Evolutionary conservation across 257 asterid genomes (phyloP).

Genomic region (Gentiana straminea): DNA sequence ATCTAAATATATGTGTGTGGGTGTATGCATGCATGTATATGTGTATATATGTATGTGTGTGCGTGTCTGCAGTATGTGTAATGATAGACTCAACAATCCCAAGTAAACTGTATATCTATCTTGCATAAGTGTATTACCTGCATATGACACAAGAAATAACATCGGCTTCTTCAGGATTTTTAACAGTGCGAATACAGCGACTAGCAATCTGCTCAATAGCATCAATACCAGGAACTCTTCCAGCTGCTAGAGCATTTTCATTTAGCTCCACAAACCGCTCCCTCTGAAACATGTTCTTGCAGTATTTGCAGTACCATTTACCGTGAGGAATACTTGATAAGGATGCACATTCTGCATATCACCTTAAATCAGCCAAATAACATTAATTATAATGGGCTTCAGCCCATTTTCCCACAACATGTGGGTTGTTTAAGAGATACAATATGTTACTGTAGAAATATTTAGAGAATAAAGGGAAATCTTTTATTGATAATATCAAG

Average conservation of each 20-base stretch:
- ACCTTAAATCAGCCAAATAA: conserved; percentile 11
- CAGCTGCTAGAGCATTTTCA: conserved; percentile 91
- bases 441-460: too few species aligned
- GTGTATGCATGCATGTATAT: too few species aligned
- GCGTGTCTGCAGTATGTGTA: too few species aligned
- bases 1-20: too few species aligned
- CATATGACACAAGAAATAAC: conserved; percentile 92
- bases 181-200: conserved; percentile 80
- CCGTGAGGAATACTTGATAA: conserved; percentile 66
- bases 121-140: conserved; percentile 41
- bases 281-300: conserved; percentile 82
- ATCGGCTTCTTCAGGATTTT: conserved; percentile 85
- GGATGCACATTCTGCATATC: conserved; percentile 81
- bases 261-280: conserved; percentile 65
- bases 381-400: background rate
- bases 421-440: background rate
- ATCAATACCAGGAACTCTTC: conserved; percentile 67
- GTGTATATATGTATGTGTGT: too few species aligned
- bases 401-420: conserved; percentile 1
- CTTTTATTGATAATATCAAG: too few species aligned
- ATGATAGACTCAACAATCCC: background rate
- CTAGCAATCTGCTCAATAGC: conserved; percentile 70
- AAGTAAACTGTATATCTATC: too few species aligned
- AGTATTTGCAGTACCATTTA: conserved; percentile 95
- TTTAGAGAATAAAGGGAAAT: too few species aligned